Evolutionary conservation across 208 protist genomes (phyloP), one percentile per base, ranked within the genome.

Genomic region (Phytomonas sp.): DNA sequence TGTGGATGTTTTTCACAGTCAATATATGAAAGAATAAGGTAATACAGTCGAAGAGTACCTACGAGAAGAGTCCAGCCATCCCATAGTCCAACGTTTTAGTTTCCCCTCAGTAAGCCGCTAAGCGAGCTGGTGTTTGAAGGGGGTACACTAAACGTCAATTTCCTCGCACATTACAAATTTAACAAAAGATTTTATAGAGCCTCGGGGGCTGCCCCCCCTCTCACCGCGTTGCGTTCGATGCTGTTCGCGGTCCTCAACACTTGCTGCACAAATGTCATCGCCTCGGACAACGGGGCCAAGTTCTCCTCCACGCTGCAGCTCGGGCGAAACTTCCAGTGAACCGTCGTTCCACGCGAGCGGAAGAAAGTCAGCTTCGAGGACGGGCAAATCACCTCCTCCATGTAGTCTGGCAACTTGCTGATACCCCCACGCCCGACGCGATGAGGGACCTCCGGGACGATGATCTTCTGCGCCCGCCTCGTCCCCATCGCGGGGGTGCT

Each of bases 211-310:
- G 73, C 88, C 43, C 88, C 85, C 62, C 80, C 84, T 46, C 83
- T 78, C 13, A 78, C 81, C 2, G 85, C 88, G 32, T 72, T 88
- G 32, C 88, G 78, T 68, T 94, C 88, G 72, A 94, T 91, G 37
- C 89, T 80, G 72, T 94, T 94, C 26, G 86, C 86, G 11, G 85
- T 92, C 75, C 84, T 82, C 23, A 95, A 78, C 56, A 95, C 86
- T 72, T 87, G 82, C 65, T 91, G 82, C 43, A 86, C 70, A 64
- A 95, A 95, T 15, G 75, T 81, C 30, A 95, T 78, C 26, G 89
- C 89, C 75, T 95, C 84, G 17, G 80, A 81, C 66, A 95, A 80
- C 0, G 89, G 89, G 28, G 82, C 80, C 63, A 92, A 80, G 75
- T 92, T 92, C 64, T 92, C 83, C 76, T 89, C 82, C 0, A 84